Base-by-base conservation (phyloP, 805 yeast species). In the Nakazawaea holstii region DNA sequence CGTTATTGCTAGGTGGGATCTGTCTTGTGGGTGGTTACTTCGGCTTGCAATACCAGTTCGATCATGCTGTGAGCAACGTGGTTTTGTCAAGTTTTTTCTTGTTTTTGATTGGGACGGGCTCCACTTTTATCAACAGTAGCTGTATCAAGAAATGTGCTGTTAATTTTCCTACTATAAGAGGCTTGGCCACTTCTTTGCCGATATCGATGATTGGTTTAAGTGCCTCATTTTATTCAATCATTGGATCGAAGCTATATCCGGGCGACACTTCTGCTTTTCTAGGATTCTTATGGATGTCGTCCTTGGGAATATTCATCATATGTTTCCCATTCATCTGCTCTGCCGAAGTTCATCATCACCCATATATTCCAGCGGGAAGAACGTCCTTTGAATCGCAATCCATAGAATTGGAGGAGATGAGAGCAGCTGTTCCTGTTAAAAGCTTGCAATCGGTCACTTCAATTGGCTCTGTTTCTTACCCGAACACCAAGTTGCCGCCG, bases 101-200 rank as follows among this genome's bases (percentile, higher is more conserved):
- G 52, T 69, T 76, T 35, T 52, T 74, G 43, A 74, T 85, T n/a
- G 92, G 92, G 0, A 56, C 69, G 2, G 94, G 94, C 0, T 79
- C 87, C 31, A 82, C 91, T 0, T 76, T 77, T 49, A 73, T 85
- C 35, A 79, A 78, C 58, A 72, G 80, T 14, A 80, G 85, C 8
- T 71, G 82, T 50, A 75, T 86, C 57, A 86, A 86, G 58, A 84
- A 90, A 58, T 82, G 89, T 49, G 88, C 90, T 24, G 67, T 84
- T 36, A 71, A 75, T 40, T 84, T 80, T 57, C 92, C 95, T 0
- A 69, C 75, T 38, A 67, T 75, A 35, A 64, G 87, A 46, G 95
- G 94, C 2, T 69, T 84, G 8, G 91, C 94, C 4, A 82, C 94
- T 0, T 78, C 89, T 0, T 69, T 85, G 39, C 90, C 92, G 2